Base-by-base conservation (phyloP, 2,329 filamentous ascomycete species). In the Aspergillus tanneri region DNA sequence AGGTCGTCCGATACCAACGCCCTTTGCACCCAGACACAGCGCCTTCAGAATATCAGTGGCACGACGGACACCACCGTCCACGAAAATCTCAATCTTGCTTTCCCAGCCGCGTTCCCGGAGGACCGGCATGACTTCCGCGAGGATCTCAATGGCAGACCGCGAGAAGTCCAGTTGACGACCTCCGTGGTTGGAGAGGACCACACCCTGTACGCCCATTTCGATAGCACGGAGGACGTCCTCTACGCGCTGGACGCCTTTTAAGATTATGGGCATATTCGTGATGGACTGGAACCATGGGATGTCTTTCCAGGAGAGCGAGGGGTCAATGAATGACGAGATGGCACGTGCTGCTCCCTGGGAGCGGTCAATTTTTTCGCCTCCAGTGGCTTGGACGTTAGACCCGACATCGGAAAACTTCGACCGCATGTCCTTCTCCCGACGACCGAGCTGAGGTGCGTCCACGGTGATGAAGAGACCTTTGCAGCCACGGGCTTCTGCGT, bases 401-500 rank as follows among this genome's bases (percentile, higher is more conserved):
- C 91, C 92, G 11, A 81, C 81, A 59, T 96, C 92, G 28, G 82
- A 83, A 67, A 95, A 95, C 72, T 97, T 97, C 57, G 81, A 83
- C 30, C 93, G 88, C 93, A 97, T 97, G 69, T 97, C 93, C 76
- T 97, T 99, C 72, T 99, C 93, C 58, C 93, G 81, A 30, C 93
- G 85, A 34, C 93, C 93, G 18, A 99, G 84, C 71, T 97, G 92
- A 5, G 93, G 93, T 43, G 93, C 93, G 69, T 99, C 93, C 46
- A 99, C 93, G 2, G 93, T 99, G 74, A 99, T 96, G 78, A 99
- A 99, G 14, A 99, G 83, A 8, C 87, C 93, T 72, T 89, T 93
- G 79, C 93, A 97, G 22, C 93, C 93, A 47, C 93, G 86, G 64
- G 77, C 77, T 74, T 99, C 93, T 52, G 93, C 93, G 71, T 97